Base-by-base conservation (phyloP, 768 basidiomycete genomes). In the Phaeotremella skinneri region DNA sequence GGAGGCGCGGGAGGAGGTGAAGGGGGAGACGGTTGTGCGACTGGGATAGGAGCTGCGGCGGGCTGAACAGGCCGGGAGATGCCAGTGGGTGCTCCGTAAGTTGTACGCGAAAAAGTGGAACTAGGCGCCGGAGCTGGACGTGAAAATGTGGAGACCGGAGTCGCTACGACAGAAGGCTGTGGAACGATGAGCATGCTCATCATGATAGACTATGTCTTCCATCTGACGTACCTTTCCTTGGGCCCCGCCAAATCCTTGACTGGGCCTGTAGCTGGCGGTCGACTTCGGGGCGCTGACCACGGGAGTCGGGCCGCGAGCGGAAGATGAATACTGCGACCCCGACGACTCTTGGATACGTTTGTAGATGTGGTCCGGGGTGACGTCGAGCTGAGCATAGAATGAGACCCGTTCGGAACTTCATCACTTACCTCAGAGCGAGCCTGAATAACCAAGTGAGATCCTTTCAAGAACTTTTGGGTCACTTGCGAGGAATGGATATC, bases 291-390 rank as follows among this genome's bases (percentile, higher is more conserved):
- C 75, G n/a, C 80, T 76, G 9, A 58, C 65, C 9, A 55, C 43
- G 6, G 53, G 47, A 1, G 64, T 29, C 3, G 63, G 64, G 25
- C 64, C 62, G 1, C 64, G 61, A 68, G 92, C 89, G 49, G 92
- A 91, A 0, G 84, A 81, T 2, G 89, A 87, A 76, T 98, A 98
- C 68, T 85, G 90, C 0, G 90, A 85, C n/a, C 91, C 91, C 13
- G 89, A 91, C 9, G 90, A 87, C 17, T 87, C 85, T 79, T 87
- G 86, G n/a, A 94, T 85, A 43, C 88, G 85, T 58, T 85, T 84
- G 85, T 90, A 89, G 77, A 97, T 90, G 51, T 88, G 74, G 0
- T 81, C 79, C 0, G 92, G 88, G 0, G 84, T 78, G 21, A 97
- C 89, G 78, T 97, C 94, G 50, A 82, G 82, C 88, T 91, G 64